Percentiles rank a stretch among this genome's conserved stretches.
phyloP scores from a whole-genome alignment of 2,329 filamentous ascomycete species.

The Atkinsonella texensis region DNA sequence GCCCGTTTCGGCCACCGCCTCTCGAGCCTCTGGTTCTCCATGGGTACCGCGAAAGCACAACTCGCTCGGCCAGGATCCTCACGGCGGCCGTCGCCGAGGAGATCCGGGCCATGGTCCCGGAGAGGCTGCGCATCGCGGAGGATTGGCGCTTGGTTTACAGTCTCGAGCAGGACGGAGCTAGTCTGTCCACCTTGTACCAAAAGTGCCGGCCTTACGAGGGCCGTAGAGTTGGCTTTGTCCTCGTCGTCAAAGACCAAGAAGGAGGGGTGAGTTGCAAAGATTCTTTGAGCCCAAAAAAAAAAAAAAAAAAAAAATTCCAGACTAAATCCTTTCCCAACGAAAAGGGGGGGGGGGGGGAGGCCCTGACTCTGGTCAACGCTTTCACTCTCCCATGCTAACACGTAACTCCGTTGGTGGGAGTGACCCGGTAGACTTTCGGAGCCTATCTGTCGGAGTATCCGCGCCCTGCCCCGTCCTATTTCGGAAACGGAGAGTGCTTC shows the following conservation, averaged over 20 bases:
- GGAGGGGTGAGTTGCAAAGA: slow-evolving; percentile 59
- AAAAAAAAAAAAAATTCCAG: no score
- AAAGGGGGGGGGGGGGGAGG: no score
- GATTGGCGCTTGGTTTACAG: slow-evolving; percentile 82
- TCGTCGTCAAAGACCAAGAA: slow-evolving; percentile 69
- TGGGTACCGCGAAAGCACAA: slow-evolving; percentile 52
- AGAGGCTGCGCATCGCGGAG: slow-evolving; percentile 75
- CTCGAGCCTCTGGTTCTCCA: slow-evolving; percentile 66
- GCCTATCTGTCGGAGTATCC: slow-evolving; percentile 88
- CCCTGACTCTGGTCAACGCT: no score
- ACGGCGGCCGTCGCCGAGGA: slow-evolving; percentile 72
- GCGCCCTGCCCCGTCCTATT: slow-evolving; percentile 72
- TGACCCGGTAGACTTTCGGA: slow-evolving; percentile 56
- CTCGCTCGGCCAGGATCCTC: slow-evolving; percentile 51
- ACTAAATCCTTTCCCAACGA: no score
- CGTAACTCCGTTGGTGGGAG: neutral
- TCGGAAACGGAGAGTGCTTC: slow-evolving; percentile 90
- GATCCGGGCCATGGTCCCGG: slow-evolving; percentile 77
- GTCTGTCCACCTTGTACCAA: slow-evolving; percentile 74
- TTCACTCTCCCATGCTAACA: slow-evolving; percentile 1
- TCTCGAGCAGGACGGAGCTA: slow-evolving; percentile 83
- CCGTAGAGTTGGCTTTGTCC: slow-evolving; percentile 72
- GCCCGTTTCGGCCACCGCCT: slow-evolving; percentile 78
- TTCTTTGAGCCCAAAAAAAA: no score
- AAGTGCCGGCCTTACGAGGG: slow-evolving; percentile 56